Base-by-base conservation (phyloP, 2,329 filamentous ascomycete species). In the Fusarium hostae region DNA sequence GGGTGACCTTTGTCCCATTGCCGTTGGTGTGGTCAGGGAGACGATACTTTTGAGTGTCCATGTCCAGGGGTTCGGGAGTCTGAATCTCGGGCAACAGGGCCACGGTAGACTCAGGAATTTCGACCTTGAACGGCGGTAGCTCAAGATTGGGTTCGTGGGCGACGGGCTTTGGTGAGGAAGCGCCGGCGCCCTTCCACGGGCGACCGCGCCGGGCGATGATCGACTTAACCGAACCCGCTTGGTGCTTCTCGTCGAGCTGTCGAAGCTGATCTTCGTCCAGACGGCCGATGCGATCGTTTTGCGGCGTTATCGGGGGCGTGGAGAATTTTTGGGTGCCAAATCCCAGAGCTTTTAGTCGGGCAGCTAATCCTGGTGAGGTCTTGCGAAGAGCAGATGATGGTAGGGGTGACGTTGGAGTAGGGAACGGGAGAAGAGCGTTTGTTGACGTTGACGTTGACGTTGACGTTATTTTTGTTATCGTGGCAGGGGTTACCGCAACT, bases 1-100 rank as follows among this genome's bases (percentile, higher is more conserved):
- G 82, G 68, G 88, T 88, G 43, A 86, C 86, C 78, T 91, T 91
- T 79, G 89, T 86, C 81, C 89, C 89, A 84, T 93, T 88, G 81
- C 89, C 86, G 81, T 90, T 91, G 57, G 84, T 87, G 78, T 91
- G 88, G 80, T 94, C 91, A 61, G 92, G 91, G 79, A 94, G 82
- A 47, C 90, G 88, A 78, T 93, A 94, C 80, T 94, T 94, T 78
- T 92, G 87, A 62, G 88, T 91, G 81, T 94, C 92, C 86, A 92
- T 90, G 72, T 87, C 87, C 80, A 89, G 76, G 63, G 85, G 84
- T 58, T 85, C 82, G 20, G 82, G 76, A 39, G 82, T 81, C 75
- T 78, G 83, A 79, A 86, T 90, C 82, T 88, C 85, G 41, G 87
- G 87, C 51, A 89, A 81, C 52, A 73, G 81, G 75, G 68, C 83